A percentile compares a stretch with the other conserved stretches of the same genome.
Evolutionary conservation across 2,329 filamentous ascomycete species (phyloP).

Genomic region (Hypoxylon sp.): DNA sequence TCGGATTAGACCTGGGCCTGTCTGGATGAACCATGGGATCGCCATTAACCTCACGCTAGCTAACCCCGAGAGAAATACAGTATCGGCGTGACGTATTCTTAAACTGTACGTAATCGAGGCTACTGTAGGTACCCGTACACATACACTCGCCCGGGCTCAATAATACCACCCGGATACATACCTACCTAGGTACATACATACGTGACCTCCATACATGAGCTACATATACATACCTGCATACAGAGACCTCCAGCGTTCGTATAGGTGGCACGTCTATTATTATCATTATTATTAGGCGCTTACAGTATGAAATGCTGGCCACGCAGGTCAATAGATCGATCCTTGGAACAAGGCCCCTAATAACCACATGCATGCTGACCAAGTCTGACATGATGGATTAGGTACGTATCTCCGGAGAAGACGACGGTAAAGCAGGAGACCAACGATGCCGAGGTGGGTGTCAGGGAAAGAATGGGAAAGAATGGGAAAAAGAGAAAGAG

Average conservation of each 20-base stretch:
- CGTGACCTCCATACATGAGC: no score
- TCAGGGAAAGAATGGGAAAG: constrained; percentile 1
- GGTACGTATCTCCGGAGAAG: constrained; percentile 13
- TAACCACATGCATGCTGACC: constrained; percentile 43
- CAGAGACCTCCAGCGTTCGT: constrained; percentile 11
- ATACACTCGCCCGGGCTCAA: constrained; percentile 20
- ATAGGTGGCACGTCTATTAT: constrained; percentile 4
- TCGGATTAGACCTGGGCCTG: background rate
- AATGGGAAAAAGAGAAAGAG: background rate
- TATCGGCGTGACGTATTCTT: constrained; percentile 6
- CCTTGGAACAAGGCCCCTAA: constrained; percentile 35
- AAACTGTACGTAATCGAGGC: constrained; percentile 33
- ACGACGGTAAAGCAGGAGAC: constrained; percentile 7
- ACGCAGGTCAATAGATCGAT: constrained; percentile 37
- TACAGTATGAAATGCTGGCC: constrained; percentile 29
- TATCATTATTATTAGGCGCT: no score
- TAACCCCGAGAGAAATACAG: constrained; percentile 21
- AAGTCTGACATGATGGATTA: constrained; percentile 43
- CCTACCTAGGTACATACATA: background rate
- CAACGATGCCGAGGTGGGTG: constrained; percentile 21
- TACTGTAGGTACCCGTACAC: constrained; percentile 42
- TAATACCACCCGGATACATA: constrained; percentile 12
- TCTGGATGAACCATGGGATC: background rate
- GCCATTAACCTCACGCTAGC: background rate
- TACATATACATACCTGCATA: background rate